These are phyloP conservation scores for Clarireedia hainanense DNA, from an alignment of 2,329 filamentous ascomycete genomes.

Conservation along the genomic window DNA sequence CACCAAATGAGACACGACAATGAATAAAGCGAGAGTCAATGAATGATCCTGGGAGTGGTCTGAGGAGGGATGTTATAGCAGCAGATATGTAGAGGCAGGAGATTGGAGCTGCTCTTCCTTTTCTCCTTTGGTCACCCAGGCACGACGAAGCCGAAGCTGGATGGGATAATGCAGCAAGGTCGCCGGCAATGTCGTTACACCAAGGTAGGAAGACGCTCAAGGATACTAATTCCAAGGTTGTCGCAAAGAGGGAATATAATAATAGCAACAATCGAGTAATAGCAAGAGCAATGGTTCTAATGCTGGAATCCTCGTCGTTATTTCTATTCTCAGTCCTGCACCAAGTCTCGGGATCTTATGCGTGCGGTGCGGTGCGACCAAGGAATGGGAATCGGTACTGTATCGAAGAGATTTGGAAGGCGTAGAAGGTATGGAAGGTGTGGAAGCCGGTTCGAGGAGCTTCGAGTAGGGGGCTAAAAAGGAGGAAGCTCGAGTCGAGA, in stretches of 20 bases:
- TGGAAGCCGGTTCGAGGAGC: neutral
- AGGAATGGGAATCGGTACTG: neutral
- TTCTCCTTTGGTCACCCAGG: too few relatives aligned
- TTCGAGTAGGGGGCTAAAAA: too few relatives aligned
- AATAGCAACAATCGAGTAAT: too few relatives aligned
- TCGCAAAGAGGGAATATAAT: too few relatives aligned
- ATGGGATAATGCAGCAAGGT: too few relatives aligned
- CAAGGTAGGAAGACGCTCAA: too few relatives aligned
- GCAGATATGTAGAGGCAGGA: neutral
- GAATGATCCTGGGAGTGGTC: neutral
- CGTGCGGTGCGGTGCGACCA: neutral
- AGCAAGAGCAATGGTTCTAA: neutral
- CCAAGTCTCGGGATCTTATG: neutral
- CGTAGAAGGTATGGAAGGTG: neutral
- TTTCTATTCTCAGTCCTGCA: neutral
- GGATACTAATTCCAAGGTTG: too few relatives aligned
- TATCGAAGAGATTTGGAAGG: neutral
- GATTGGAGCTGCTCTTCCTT: too few relatives aligned
- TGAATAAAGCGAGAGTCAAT: neutral
- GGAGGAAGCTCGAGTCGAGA: too few relatives aligned
- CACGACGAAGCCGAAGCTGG: too few relatives aligned
- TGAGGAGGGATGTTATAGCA: too few relatives aligned
- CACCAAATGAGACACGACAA: neutral
- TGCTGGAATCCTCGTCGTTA: neutral
- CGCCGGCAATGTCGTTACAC: too few relatives aligned